Evolutionary conservation across 768 basidiomycete genomes (phyloP), one percentile per base, ranked within the genome.

Genomic region (Collybiopsis confluens): DNA sequence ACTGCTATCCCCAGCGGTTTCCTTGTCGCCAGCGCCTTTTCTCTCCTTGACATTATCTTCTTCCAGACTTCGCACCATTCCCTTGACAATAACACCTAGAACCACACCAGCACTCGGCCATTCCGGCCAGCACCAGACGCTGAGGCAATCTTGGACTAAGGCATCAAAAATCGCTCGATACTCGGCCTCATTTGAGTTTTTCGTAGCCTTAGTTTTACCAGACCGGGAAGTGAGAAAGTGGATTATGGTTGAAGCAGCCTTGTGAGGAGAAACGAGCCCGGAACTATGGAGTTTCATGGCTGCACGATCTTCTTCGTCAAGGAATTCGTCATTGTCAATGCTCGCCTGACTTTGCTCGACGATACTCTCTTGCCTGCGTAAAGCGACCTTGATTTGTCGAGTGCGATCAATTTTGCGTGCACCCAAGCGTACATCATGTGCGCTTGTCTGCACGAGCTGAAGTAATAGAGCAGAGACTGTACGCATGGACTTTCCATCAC

Each of bases 401-500:
- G 74, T 67, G 57, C 83, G 86, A 28, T 77, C 79, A 33, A 90
- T 78, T 56, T 71, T 76, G 56, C 74, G 75, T 1, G 86, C 86
- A 48, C 83, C 79, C n/a, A 85, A 65, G 16, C 85, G 78, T n/a
- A 96, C 84, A 58, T 92, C 91, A 58, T 92, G 88, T 0, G 92
- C 86, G 3, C 92, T 95, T 0, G 93, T 96, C 64, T 99, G 97
- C 1, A 98, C 88, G n/a, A 99, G 85, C 60, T 98, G 95, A 18
- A 99, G 75, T 9, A 99, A 76, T 5, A 99, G 74, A 0, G 96
- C 96, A 2, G 93, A 95, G 11, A 95, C 88, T 1, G 93, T 97
- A 46, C 95, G 85, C 50, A 99, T 98, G 0, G 93, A 87, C 7
- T 84, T 82, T 0, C 95, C 95, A 63, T 96, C 91, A 9, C 92